Conservation (phyloP, 2,329 filamentous ascomycete genomes). For the Capronia americana region DNA sequence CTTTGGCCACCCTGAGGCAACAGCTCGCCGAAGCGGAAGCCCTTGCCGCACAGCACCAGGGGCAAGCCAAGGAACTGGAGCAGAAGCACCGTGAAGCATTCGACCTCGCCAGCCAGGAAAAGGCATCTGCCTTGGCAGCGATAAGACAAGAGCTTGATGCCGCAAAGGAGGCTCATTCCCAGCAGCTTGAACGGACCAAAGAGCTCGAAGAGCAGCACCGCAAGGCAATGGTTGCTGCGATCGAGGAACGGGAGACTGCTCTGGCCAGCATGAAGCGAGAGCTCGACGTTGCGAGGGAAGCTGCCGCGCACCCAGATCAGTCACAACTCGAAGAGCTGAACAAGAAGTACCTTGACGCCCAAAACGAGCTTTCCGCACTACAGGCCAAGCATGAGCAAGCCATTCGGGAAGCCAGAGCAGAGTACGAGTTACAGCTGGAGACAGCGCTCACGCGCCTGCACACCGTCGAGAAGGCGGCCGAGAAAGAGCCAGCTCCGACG, state of each 20-base stretch:
- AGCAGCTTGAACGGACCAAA: constrained; percentile 6
- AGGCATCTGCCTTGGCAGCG: background rate
- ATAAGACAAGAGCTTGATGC: constrained; percentile 1
- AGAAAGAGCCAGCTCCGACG: constrained; percentile 39
- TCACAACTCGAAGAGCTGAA: constrained; percentile 31
- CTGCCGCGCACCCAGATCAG: constrained; percentile 30
- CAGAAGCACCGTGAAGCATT: constrained; percentile 6
- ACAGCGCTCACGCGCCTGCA: constrained; percentile 28
- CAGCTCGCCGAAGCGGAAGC: constrained; percentile 29
- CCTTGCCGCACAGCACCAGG: constrained; percentile 6
- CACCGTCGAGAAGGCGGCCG: constrained; percentile 45
- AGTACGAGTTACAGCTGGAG: constrained; percentile 33
- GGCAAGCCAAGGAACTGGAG: background rate
- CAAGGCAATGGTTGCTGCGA: constrained; percentile 24
- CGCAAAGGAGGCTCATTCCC: background rate
- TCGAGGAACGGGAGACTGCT: constrained; percentile 30
- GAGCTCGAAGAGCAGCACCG: constrained; percentile 24
- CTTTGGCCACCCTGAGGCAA: constrained; percentile 30
- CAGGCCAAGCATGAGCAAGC: constrained; percentile 27
- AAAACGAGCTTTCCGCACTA: constrained; percentile 26
- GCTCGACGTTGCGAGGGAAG: constrained; percentile 23
- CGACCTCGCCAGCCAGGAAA: background rate
- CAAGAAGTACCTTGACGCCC: constrained; percentile 22
- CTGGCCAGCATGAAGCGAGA: constrained; percentile 31
- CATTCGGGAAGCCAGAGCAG: constrained; percentile 30